Evolutionary conservation across 257 asterid species (phyloP).

Genomic region (Capsicum baccatum): DNA sequence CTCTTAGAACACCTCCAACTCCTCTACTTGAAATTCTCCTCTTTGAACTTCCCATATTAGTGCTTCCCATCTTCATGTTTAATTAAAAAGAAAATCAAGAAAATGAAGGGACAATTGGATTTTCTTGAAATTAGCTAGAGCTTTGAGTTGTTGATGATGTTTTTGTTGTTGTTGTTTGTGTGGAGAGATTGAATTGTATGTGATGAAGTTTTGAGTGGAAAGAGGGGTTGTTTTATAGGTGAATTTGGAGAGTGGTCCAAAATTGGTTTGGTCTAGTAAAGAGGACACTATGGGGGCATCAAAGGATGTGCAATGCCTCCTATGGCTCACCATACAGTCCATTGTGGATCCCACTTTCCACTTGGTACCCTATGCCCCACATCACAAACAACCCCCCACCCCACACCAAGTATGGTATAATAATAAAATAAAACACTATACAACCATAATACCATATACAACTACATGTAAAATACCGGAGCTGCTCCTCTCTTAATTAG

Average conservation of each 20-base stretch:
- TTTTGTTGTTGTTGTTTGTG: background rate
- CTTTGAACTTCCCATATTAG: slow-evolving; percentile 53
- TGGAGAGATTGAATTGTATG: slow-evolving; percentile 12
- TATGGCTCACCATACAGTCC: slow-evolving; percentile 49
- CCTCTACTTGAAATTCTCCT: slow-evolving; percentile 74
- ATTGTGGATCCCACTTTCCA: slow-evolving; percentile 47
- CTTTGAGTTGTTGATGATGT: slow-evolving; percentile 7
- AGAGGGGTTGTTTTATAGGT: slow-evolving; percentile 51
- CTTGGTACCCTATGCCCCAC: slow-evolving; percentile 43
- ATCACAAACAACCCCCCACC: background rate
- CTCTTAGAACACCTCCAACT: slow-evolving; percentile 75
- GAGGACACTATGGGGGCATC: slow-evolving; percentile 66
- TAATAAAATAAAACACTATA: background rate
- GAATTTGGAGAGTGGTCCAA: slow-evolving; percentile 45
- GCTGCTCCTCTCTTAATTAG: too few species aligned
- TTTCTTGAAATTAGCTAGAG: background rate
- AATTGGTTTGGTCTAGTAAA: slow-evolving; percentile 58
- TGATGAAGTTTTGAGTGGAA: slow-evolving; percentile 13
- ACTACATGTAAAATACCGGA: background rate
- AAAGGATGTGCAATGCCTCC: slow-evolving; percentile 71
- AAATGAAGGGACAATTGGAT: slow-evolving; percentile 18
- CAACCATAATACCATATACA: slow-evolving; percentile 1
- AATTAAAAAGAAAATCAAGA: slow-evolving; percentile 33
- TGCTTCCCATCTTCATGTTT: slow-evolving; percentile 51
- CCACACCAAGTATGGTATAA: background rate